Percentiles rank a stretch among this genome's conserved stretches.
phyloP scores from a whole-genome alignment of 768 basidiomycete genomes.

The Ramaria rubella region DNA sequence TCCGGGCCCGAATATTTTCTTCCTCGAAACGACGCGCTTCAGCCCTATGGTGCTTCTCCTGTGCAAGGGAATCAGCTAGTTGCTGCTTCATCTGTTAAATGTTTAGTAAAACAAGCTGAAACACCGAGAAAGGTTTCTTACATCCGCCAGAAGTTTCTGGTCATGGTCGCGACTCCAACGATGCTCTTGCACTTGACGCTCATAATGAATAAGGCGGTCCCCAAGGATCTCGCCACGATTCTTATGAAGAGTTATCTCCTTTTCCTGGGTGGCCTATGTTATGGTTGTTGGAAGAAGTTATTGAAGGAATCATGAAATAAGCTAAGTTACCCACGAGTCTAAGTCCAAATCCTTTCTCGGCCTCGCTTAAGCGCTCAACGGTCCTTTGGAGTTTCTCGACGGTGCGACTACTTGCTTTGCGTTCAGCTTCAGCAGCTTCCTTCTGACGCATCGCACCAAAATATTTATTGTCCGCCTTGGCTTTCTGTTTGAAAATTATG shows the following conservation, averaged over 20 bases:
- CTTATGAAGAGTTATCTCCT: slow-evolving; percentile 33
- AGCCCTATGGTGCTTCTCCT: slow-evolving; percentile 15
- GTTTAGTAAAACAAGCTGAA: not conserved
- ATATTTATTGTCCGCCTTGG: slow-evolving; percentile 93
- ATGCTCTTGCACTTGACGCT: slow-evolving; percentile 1
- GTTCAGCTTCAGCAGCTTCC: slow-evolving; percentile 72
- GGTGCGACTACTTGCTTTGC: slow-evolving; percentile 53
- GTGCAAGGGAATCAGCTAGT: not conserved
- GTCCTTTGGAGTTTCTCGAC: slow-evolving; percentile 55
- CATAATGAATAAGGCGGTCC: not conserved
- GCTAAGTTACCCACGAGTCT: slow-evolving; percentile 61
- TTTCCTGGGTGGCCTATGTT: slow-evolving; percentile 37
- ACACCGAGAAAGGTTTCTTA: not conserved
- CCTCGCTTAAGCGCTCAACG: slow-evolving; percentile 58
- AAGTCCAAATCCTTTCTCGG: slow-evolving; percentile 49
- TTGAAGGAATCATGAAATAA: not conserved
- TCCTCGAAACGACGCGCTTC: slow-evolving; percentile 35
- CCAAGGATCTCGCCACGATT: slow-evolving; percentile 12
- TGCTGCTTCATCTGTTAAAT: slow-evolving; percentile 21
- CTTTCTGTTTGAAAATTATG: slow-evolving; percentile 54
- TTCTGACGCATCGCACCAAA: slow-evolving; percentile 86
- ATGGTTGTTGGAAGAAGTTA: not conserved
- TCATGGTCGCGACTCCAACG: slow-evolving; percentile 2
- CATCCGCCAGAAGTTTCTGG: slow-evolving; percentile 3
- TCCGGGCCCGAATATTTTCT: slow-evolving; percentile 38